Evolutionary conservation across 2,329 filamentous ascomycete genomes (phyloP), one percentile per base, ranked within the genome.

Genomic region (Aspergillus flavus): DNA sequence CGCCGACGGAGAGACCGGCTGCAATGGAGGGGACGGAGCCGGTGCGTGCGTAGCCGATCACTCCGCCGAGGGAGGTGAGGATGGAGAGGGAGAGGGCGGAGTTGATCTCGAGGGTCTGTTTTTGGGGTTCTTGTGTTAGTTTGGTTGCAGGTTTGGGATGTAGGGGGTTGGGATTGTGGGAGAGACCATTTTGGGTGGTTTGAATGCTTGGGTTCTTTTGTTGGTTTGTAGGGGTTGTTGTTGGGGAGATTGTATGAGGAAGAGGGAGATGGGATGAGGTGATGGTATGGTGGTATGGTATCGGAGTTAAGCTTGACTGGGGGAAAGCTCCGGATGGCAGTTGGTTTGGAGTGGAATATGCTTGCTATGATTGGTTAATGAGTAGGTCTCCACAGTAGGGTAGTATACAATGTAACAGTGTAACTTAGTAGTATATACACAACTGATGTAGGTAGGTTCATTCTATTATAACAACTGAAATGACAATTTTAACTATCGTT

Each of bases 11-110:
- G 69, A 92, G 83, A 58, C 95, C 95, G 16, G 95, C 95, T 14
- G 87, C 88, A 70, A 98, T 85, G 14, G 93, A 97, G 43, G 94
- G 94, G 57, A 97, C 78, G 28, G 94, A 98, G 63, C 92, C 87
- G 0, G 94, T 95, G 76, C 90, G 89, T 52, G 90, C 83, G 80
- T 93, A 99, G 75, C 95, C 95, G 75, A 91, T 91, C 64, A 92
- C 90, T 68, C 95, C 95, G 71, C 95, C 95, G 62, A 90, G 85
- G 58, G 94, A 93, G 63, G 94, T 97, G 63, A 98, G 84, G 67
- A 88, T 84, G 65, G 91, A 92, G 73, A 98, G 88, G 73, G 91
- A 77, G 78, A 90, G 92, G 67, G 94, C 93, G 74, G 92, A 88
- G 73, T 81, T 85, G 70, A 71, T 73, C 61, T 76, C 70, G 63